Evolutionary conservation across 495 filamentous ascomycete species (phyloP).

Genomic region (Penicillium turbatum): DNA sequence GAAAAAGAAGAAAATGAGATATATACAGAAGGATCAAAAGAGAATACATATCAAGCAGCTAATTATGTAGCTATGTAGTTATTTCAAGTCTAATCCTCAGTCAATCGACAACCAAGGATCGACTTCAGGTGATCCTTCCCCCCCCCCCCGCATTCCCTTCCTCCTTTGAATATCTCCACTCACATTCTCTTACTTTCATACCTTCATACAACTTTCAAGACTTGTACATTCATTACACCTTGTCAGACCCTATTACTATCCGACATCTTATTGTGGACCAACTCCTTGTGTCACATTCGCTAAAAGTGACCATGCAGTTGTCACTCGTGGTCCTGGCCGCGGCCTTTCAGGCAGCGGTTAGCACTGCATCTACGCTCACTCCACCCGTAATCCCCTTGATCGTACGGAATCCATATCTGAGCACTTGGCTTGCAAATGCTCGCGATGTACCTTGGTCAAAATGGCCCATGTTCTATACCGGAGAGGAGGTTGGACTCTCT

Average conservation of each 20-base stretch:
- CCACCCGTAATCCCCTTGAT: conserved; percentile 84
- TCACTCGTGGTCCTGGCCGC: conserved; percentile 33
- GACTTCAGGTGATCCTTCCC: neutral
- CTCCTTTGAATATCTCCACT: conserved; percentile 6
- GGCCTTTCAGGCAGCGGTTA: conserved; percentile 35
- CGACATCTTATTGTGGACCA: neutral
- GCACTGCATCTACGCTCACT: conserved; percentile 48
- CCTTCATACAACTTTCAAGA: neutral
- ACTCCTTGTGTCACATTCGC: neutral
- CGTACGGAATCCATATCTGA: conserved; percentile 89
- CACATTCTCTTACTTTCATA: neutral
- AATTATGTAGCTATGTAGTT: too few relatives aligned
- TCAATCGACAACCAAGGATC: neutral
- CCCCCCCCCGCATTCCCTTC: conserved; percentile 4
- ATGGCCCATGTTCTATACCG: conserved; percentile 96
- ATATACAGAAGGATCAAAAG: neutral
- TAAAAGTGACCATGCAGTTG: conserved; percentile 31
- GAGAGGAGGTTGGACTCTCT: conserved; percentile 76
- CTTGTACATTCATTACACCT: neutral
- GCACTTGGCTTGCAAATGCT: conserved; percentile 78
- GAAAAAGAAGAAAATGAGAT: neutral
- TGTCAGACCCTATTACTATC: neutral
- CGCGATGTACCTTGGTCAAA: conserved; percentile 79
- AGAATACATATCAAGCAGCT: too few relatives aligned
- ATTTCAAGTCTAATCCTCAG: too few relatives aligned